Evolutionary conservation across 2,329 filamentous ascomycete species (phyloP), one percentile per base, ranked within the genome.

Genomic region (Sclerotinia subarctica): DNA sequence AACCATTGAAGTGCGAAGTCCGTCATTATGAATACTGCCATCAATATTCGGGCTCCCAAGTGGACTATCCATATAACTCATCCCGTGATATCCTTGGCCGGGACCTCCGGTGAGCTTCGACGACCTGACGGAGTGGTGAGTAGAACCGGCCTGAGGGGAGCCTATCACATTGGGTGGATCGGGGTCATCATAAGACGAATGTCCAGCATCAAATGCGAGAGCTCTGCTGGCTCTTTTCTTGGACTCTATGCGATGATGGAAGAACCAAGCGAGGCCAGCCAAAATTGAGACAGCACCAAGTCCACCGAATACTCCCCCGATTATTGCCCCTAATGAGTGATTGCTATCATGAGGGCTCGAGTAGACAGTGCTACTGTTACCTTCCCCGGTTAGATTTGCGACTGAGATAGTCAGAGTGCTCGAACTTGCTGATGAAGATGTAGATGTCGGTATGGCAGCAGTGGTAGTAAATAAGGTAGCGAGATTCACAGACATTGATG

Each of bases 241-340:
- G 2, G 59, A 52, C 29, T 63, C 15, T 13, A 10, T 15, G 1
- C 32, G 46, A 26, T n/a, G 59, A 11, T 38, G 46, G 0, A 51
- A 26, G 46, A 63, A 42, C 47, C 46, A 63, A 4, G 1, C 21
- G 17, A 63, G 46, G 13, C 15, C 15, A 17, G 32, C 29, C 21
- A 51, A 38, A 47, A 58, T 49, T 24, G 21, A 19, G 8, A 47
- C 52, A 5, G 13, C 47, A 15, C 62, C 62, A n/a, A 64, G 35
- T 44, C 63, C 63, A 26, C 52, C 52, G 5, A 66, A 1, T 10
- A 21, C 54, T 58, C 63, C 62, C 17, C 62, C 63, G 11, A 59
- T 26, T 19, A 47, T 47, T 19, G 38, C 52, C 7, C 38, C 63
- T 15, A 35, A 19, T 10, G 59, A 52, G 21, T 38, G 59, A 63